Base-by-base conservation (phyloP, 202 grass and related monocot genomes). In the Panicum hallii region DNA sequence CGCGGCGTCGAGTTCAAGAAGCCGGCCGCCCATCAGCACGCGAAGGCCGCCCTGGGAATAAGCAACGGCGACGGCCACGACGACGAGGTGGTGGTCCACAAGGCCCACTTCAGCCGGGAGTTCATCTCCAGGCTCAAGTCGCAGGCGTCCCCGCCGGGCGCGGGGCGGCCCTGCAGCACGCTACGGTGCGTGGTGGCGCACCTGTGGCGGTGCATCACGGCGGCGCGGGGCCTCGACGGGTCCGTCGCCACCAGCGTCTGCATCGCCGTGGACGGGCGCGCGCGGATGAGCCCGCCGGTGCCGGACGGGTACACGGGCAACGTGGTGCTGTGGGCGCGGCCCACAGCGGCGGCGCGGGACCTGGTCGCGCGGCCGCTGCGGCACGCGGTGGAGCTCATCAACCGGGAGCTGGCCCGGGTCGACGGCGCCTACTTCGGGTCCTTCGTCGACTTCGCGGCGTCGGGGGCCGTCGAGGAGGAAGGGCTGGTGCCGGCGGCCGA, bases 201-300 rank as follows among this genome's bases (percentile, higher is more conserved):
- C 73, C 73, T 75, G 5, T 75, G 73, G 73, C 73, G 50, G 52
- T 42, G 73, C 50, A 40, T 75, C 72, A 56, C 32, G 0, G 17
- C 2, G 72, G 72, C 71, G 30, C 71, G 71, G 2, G 19, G 50
- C 13, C 52, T 75, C 34, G 11, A 4, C 17, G 16, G 2, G 2
- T 0, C 0, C 73, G 0, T 0, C 2, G 0, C 3, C 5, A 75
- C 73, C 52, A 75, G 19, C 9, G 1, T 42, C 0, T 0, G 4
- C 19, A 58, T 75, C 34, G 52, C 73, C 2, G 73, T 75, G 53
- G 7, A 75, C 19, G 73, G 73, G 2, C 53, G 73, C 0, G 11
- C 19, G 34, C 52, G 73, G 11, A 75, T 75, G 72, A 5, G 16
- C 1, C 26, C 16, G 0, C 50, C 0, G 9, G 53, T 76, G 36